Evolutionary conservation across 2,329 filamentous ascomycete genomes (phyloP).

Genomic region (Penicillium sp.): DNA sequence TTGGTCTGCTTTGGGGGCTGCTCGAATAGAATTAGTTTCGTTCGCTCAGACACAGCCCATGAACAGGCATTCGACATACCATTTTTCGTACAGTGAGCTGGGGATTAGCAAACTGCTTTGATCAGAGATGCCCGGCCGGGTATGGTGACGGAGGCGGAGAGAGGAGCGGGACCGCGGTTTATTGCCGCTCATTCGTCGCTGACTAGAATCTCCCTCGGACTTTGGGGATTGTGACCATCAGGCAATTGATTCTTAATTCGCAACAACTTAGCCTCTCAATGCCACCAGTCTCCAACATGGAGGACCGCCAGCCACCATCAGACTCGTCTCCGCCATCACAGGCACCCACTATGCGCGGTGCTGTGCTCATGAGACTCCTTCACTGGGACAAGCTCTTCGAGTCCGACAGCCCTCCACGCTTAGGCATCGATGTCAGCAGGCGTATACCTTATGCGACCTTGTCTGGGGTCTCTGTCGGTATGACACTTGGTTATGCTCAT

Average conservation of each 20-base stretch:
- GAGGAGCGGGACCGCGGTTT: constrained; percentile 5
- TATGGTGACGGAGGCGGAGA: constrained; percentile 24
- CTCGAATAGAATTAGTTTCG: background rate
- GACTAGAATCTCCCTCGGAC: background rate
- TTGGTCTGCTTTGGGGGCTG: constrained; percentile 25
- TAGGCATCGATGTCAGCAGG: constrained; percentile 66
- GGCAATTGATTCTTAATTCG: background rate
- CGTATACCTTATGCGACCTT: constrained; percentile 69
- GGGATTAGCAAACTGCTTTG: background rate
- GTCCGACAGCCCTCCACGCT: constrained; percentile 45
- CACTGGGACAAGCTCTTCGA: constrained; percentile 44
- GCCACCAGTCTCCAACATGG: constrained; percentile 17
- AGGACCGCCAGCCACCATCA: constrained; percentile 9
- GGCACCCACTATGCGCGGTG: background rate
- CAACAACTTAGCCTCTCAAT: background rate
- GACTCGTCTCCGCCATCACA: constrained; percentile 7
- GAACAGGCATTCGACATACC: constrained; percentile 6
- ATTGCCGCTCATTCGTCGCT: constrained; percentile 6
- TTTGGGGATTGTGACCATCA: background rate
- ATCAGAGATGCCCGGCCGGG: background rate
- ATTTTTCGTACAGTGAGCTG: constrained; percentile 10
- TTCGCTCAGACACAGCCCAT: background rate
- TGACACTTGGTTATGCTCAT: constrained; percentile 71
- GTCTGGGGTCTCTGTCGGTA: constrained; percentile 69
- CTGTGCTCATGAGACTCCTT: constrained; percentile 31